phyloP scores from a whole-genome alignment of 2,329 filamentous ascomycete genomes.

The Aspergillus latus region DNA sequence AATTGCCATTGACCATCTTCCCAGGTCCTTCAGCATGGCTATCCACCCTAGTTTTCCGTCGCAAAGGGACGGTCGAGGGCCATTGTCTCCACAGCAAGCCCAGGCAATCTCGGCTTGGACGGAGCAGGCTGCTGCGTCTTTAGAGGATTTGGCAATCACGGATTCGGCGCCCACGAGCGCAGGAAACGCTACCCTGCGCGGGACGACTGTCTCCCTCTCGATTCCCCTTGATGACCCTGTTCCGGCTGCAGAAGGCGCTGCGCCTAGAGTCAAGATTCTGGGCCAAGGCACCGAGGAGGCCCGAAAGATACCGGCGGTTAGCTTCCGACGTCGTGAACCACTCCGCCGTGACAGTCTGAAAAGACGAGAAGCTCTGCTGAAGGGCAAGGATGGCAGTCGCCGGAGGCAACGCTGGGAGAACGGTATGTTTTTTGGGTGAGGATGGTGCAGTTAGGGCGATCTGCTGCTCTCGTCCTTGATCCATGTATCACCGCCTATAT shows the following conservation, averaged over 20 bases:
- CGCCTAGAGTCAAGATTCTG: constrained; percentile 30
- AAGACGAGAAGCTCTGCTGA: constrained; percentile 72
- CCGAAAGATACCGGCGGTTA: constrained; percentile 37
- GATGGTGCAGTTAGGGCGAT: neutral
- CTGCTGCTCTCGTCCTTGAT: neutral
- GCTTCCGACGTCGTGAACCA: constrained; percentile 54
- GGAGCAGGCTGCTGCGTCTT: constrained; percentile 42
- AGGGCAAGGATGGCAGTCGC: constrained; percentile 86
- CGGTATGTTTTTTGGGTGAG: constrained; percentile 54
- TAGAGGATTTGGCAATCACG: constrained; percentile 37
- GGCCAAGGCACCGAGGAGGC: constrained; percentile 20
- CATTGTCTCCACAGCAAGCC: constrained; percentile 39
- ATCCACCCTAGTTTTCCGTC: constrained; percentile 41
- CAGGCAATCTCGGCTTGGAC: constrained; percentile 70
- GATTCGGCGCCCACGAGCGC: constrained; percentile 23
- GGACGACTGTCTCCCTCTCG: constrained; percentile 63
- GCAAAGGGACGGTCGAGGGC: constrained; percentile 24
- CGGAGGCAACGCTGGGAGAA: constrained; percentile 93
- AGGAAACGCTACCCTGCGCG: constrained; percentile 49
- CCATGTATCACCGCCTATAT: neutral
- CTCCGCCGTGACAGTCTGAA: constrained; percentile 62
- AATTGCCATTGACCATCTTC: neutral
- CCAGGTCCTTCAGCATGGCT: constrained; percentile 33
- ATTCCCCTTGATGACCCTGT: constrained; percentile 70
- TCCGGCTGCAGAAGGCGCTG: constrained; percentile 28